These are phyloP conservation scores for Maudiozyma pseudohumilis DNA, from an alignment of 805 yeast genomes.

Conservation along the genomic window DNA sequence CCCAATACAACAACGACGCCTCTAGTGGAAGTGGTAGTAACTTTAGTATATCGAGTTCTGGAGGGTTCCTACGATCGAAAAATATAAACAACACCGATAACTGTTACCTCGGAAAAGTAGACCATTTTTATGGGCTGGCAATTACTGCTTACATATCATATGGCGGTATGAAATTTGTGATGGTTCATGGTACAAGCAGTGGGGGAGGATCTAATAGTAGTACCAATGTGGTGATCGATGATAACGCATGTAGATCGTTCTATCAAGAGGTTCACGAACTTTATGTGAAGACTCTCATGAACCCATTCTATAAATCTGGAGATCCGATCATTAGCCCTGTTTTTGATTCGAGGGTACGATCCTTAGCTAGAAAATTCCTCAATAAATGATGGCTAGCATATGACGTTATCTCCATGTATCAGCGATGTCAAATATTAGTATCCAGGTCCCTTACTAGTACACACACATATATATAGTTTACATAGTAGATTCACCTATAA, in stretches of 20 bases:
- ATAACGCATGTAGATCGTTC: constrained; percentile 71
- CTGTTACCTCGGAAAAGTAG: constrained; percentile 63
- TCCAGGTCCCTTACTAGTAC: too few species aligned
- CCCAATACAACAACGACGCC: constrained; percentile 2
- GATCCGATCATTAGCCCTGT: constrained; percentile 63
- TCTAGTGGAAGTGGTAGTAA: constrained; percentile 5
- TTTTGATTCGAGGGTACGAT: constrained; percentile 67
- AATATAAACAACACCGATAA: constrained; percentile 18
- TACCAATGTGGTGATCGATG: constrained; percentile 32
- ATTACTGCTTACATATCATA: constrained; percentile 84
- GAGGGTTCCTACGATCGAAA: constrained; percentile 23
- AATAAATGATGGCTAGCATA: too few species aligned
- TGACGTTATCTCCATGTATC: too few species aligned
- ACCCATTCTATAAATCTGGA: constrained; percentile 75
- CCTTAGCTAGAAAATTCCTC: constrained; percentile 66
- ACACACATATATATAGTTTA: not conserved
- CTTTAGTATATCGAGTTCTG: constrained; percentile 1
- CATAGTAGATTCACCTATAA: constrained; percentile 7
- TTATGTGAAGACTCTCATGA: constrained; percentile 73
- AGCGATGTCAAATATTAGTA: too few species aligned
- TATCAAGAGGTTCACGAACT: constrained; percentile 79
- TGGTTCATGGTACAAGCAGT: constrained; percentile 45
- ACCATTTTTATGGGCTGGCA: constrained; percentile 71
- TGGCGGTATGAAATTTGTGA: constrained; percentile 72
- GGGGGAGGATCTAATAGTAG: constrained; percentile 22